These are phyloP conservation scores for Suillus ampliporus DNA, from an alignment of 768 basidiomycete genomes.

Conservation along the genomic window DNA sequence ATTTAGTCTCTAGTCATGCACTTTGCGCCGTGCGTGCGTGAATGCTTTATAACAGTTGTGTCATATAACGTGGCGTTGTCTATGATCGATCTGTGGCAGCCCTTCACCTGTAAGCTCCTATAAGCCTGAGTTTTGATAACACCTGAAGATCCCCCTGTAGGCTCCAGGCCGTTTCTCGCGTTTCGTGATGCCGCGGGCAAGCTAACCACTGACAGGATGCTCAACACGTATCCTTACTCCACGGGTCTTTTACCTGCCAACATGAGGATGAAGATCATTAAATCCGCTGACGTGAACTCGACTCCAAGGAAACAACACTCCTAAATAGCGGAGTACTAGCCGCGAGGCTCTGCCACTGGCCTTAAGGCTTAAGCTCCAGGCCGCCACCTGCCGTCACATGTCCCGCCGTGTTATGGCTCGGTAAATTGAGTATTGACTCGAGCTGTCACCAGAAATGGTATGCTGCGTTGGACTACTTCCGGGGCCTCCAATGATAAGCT, in stretches of 20 bases:
- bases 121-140: neutral
- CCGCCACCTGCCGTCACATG: neutral
- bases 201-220: neutral
- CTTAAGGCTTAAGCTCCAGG: neutral
- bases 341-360: neutral
- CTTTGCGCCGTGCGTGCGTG: neutral
- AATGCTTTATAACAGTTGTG: neutral
- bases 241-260: neutral
- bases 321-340: neutral
- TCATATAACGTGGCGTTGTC: neutral
- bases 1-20: neutral
- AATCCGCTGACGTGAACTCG: neutral
- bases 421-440: neutral
- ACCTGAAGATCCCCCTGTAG: conserved; percentile 7
- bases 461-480: neutral
- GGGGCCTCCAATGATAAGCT: neutral
- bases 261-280: conserved; percentile 1
- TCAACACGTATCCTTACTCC: neutral
- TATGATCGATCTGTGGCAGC: conserved; percentile 9
- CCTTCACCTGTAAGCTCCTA: neutral
- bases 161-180: neutral
- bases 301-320: conserved; percentile 6
- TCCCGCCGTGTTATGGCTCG: neutral
- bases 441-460: neutral
- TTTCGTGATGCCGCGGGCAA: neutral